These are phyloP conservation scores for Boletus tomentosulus DNA, from an alignment of 768 basidiomycete genomes.

Conservation along the genomic window DNA sequence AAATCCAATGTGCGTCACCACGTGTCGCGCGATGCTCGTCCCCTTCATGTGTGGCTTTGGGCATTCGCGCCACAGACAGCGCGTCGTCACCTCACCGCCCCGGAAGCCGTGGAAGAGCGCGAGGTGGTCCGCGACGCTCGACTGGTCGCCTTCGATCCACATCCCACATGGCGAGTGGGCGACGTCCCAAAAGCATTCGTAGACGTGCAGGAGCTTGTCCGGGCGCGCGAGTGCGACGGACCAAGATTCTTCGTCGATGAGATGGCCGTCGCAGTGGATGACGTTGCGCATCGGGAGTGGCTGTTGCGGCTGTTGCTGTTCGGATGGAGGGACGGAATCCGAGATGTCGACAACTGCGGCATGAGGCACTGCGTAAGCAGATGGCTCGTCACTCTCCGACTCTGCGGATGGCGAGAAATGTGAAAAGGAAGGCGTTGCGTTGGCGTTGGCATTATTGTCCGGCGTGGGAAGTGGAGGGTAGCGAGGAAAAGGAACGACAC, in stretches of 20 bases:
- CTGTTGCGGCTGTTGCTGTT: neutral
- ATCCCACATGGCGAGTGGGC: constrained; percentile 25
- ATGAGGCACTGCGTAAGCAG: constrained; percentile 12
- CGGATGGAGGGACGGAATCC: constrained; percentile 3
- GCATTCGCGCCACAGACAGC: constrained; percentile 31
- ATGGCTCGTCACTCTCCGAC: constrained; percentile 21
- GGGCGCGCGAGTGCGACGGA: constrained; percentile 17
- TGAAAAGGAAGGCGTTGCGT: neutral
- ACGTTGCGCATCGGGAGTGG: constrained; percentile 11
- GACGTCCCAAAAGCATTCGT: constrained; percentile 30
- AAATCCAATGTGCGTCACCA: constrained; percentile 31
- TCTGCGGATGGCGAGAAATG: constrained; percentile 20
- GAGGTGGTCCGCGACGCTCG: constrained; percentile 31
- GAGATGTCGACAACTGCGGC: constrained; percentile 15
- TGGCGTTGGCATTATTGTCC: constrained; percentile 1
- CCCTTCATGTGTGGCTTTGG: constrained; percentile 28
- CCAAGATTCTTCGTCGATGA: constrained; percentile 29
- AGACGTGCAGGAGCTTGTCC: constrained; percentile 26
- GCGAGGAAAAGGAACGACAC: constrained; percentile 14
- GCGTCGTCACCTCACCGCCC: constrained; percentile 28
- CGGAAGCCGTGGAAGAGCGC: constrained; percentile 28
- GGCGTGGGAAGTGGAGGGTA: constrained; percentile 12
- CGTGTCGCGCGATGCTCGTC: constrained; percentile 31
- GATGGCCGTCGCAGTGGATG: constrained; percentile 24
- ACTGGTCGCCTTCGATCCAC: constrained; percentile 35